Evolutionary conservation across 2,329 filamentous ascomycete genomes (phyloP), one percentile per base, ranked within the genome.

Genomic region (Stagonosporopsis chrysanthemi): DNA sequence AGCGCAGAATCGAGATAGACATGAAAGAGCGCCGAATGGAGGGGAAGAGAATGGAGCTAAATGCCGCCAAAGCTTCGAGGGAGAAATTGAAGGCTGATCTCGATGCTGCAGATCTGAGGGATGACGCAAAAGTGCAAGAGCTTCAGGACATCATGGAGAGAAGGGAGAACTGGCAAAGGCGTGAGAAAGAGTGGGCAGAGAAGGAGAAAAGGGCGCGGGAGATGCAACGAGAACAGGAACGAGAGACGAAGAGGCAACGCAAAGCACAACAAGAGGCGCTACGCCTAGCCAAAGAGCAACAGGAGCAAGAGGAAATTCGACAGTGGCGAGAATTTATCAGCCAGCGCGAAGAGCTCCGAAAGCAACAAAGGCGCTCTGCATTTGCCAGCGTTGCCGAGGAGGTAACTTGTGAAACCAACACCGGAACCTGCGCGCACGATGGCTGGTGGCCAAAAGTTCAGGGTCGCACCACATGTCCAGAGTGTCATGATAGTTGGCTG

Each of bases 1-100:
- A 75, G 63, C 70, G 74, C 43, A 66, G 56, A 41, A 63, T 72
- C 41, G 66, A 69, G 52, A 75, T 68, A 52, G 65, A 73, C 49
- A 63, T 75, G 55, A 78, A 77, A 58, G 70, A 75, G 62, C 58
- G 66, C 33, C 52, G 58, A 45, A 31, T 76, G 28, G 54, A n/a
- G n/a, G n/a, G n/a, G n/a, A n/a, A n/a, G n/a, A n/a, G n/a, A n/a
- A n/a, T n/a, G n/a, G n/a, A n/a, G 23, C 50, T 53, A 14, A 50
- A 66, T 40, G 47, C 60, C 31, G n/a, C n/a, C n/a, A n/a, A n/a
- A n/a, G n/a, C n/a, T n/a, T n/a, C n/a, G n/a, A n/a, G n/a, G n/a
- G 61, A 67, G 23, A 17, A 29, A 29, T 6, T 6, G 11, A 29
- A 29, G 28, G 28, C n/a, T n/a, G n/a, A n/a, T n/a, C n/a, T 59